Conservation (phyloP, 805 yeast genomes). For the Metschnikowia amazonensis region DNA sequence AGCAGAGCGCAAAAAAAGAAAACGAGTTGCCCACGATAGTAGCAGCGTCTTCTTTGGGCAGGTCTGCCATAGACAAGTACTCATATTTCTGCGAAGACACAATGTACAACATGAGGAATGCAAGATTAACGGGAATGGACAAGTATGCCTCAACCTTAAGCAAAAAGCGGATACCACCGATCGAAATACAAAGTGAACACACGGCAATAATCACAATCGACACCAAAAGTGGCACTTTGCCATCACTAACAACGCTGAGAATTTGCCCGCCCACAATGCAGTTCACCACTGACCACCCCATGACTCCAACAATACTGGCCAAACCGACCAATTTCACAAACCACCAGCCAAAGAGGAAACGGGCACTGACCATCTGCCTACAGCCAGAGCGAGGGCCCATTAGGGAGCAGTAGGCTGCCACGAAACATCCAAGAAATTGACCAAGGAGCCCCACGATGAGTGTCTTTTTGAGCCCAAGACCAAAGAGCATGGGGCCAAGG, state of each 20-base stretch:
- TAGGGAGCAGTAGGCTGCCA: constrained; percentile 79
- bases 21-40: constrained; percentile 66
- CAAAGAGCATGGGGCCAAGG: constrained; percentile 69
- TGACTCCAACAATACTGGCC: constrained; percentile 66
- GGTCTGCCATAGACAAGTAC: constrained; percentile 25
- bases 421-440: constrained; percentile 61
- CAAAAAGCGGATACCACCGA: constrained; percentile 74
- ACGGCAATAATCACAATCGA: constrained; percentile 72
- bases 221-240: constrained; percentile 61
- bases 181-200: constrained; percentile 60
- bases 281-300: constrained; percentile 96
- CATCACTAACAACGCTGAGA: constrained; percentile 59
- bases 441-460: constrained; percentile 62
- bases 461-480: constrained; percentile 63
- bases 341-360: constrained; percentile 84
- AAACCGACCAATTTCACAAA: constrained; percentile 72
- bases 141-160: constrained; percentile 63
- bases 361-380: constrained; percentile 80
- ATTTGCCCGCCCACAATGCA: constrained; percentile 87
- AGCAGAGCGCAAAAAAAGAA: constrained; percentile 66
- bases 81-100: constrained; percentile 48
- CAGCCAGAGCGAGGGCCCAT: constrained; percentile 92
- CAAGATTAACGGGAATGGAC: constrained; percentile 63
- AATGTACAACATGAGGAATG: constrained; percentile 66
- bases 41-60: constrained; percentile 12